Evolutionary conservation across 2,329 filamentous ascomycete species (phyloP).

Genomic region (Macrophomina pseudophaseolina): DNA sequence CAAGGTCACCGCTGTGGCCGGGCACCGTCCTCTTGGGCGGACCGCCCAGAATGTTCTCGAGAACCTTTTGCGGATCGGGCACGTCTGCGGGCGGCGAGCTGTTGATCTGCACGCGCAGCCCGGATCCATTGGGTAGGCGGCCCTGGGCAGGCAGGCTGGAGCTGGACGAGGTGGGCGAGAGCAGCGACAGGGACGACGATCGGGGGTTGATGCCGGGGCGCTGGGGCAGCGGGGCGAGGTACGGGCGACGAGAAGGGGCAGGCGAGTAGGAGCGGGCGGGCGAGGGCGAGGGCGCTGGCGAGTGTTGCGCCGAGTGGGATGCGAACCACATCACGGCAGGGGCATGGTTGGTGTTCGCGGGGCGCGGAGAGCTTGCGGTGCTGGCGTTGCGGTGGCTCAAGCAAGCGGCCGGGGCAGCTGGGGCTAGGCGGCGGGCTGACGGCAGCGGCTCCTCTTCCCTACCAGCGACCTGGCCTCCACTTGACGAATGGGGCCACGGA

Average conservation of each 20-base stretch:
- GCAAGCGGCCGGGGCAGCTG: constrained; percentile 9
- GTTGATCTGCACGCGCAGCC: constrained; percentile 63
- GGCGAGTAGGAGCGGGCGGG: constrained; percentile 74
- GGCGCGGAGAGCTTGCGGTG: constrained; percentile 5
- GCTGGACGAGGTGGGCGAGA: constrained; percentile 74
- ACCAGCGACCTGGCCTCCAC: constrained; percentile 3
- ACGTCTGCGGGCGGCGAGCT: constrained; percentile 59
- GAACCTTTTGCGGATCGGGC: constrained; percentile 72
- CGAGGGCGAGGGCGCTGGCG: constrained; percentile 47
- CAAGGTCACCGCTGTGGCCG: constrained; percentile 26
- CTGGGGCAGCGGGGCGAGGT: constrained; percentile 69
- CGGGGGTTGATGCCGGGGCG: constrained; percentile 71
- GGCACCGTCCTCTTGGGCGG: constrained; percentile 33
- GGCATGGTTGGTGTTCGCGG: constrained; percentile 13
- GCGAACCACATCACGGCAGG: constrained; percentile 76
- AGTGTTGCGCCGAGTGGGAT: constrained; percentile 66
- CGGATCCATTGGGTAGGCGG: constrained; percentile 70
- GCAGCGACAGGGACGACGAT: constrained; percentile 79
- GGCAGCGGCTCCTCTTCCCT: background rate
- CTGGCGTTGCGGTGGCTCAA: constrained; percentile 8
- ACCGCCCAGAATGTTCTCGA: constrained; percentile 64
- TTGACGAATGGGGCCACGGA: constrained; percentile 18
- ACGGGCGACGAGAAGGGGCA: constrained; percentile 69
- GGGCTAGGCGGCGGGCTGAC: background rate
- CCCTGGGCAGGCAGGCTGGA: constrained; percentile 72